A percentile compares a stretch with the other conserved stretches of the same genome.
Conservation (phyloP, 345 rosid species). For the Salix purpurea region DNA sequence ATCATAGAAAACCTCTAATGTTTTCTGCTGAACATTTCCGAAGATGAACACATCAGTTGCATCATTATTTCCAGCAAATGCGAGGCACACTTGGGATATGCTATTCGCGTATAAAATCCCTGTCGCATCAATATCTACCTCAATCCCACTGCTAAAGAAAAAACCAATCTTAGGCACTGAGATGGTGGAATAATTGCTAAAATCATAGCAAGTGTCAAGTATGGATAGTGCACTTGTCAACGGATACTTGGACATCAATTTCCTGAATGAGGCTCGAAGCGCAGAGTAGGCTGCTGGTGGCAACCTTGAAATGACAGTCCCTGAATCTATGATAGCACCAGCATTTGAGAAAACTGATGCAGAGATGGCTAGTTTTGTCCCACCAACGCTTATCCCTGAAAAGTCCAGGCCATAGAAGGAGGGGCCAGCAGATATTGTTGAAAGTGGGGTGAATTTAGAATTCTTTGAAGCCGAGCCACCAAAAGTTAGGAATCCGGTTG, state of each 20-base stretch:
- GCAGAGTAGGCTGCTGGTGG: constrained; percentile 61
- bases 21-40: constrained; percentile 74
- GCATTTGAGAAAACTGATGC: constrained; percentile 41
- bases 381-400: constrained; percentile 51
- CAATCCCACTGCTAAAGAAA: constrained; percentile 39
- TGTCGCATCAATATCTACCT: constrained; percentile 36
- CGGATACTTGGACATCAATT: constrained; percentile 55
- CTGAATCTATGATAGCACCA: constrained; percentile 76
- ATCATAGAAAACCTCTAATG: constrained; percentile 69
- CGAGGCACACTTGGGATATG: constrained; percentile 66
- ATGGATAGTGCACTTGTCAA: constrained; percentile 47
- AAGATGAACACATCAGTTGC: constrained; percentile 45
- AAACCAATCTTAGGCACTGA: constrained; percentile 49
- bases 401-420: constrained; percentile 69
- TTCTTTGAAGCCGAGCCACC: constrained; percentile 31
- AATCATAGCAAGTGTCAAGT: constrained; percentile 77
- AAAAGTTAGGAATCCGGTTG: constrained; percentile 71
- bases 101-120: constrained; percentile 45
- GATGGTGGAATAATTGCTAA: constrained; percentile 31
- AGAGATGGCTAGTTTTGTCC: constrained; percentile 41
- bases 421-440: constrained; percentile 26
- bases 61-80: constrained; percentile 63
- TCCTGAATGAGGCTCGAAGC: constrained; percentile 39
- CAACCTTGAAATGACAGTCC: constrained; percentile 79
- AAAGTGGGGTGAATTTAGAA: constrained; percentile 54